phyloP scores from a whole-genome alignment of 257 asterid genomes.

The Salvia hispanica region DNA sequence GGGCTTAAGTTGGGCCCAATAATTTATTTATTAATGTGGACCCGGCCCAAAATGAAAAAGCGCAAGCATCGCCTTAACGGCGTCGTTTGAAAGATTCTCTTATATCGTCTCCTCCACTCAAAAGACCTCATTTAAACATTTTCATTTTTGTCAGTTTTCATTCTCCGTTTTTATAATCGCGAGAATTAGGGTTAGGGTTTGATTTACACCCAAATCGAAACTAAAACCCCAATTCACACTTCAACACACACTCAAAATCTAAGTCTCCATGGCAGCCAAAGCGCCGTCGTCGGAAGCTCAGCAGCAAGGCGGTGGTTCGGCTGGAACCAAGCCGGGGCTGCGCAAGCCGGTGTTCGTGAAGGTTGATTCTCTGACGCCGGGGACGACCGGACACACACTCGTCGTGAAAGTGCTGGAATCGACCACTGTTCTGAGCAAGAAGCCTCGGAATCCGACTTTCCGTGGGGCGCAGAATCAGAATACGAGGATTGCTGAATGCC shows the following conservation, averaged over 20 bases:
- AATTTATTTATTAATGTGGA: too few species aligned
- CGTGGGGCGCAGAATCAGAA: constrained; percentile 53
- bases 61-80: background rate
- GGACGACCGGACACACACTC: constrained; percentile 64
- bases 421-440: constrained; percentile 59
- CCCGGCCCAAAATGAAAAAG: background rate
- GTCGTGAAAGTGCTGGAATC: constrained; percentile 57
- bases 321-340: constrained; percentile 44
- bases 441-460: constrained; percentile 55
- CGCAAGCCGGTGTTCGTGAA: constrained; percentile 72
- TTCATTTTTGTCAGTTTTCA: background rate
- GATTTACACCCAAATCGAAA: constrained; percentile 23
- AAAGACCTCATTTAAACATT: background rate
- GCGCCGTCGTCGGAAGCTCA: constrained; percentile 41
- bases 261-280: constrained; percentile 37
- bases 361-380: constrained; percentile 68
- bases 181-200: constrained; percentile 49
- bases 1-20: background rate
- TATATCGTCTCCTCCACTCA: constrained; percentile 17
- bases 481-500: constrained; percentile 69
- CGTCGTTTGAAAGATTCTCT: constrained; percentile 15
- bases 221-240: constrained; percentile 23
- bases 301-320: constrained; percentile 39
- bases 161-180: background rate
- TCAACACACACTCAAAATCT: background rate